A percentile compares a stretch with the other conserved stretches of the same genome.
Conservation (phyloP, 257 asterid genomes). For the Buddleja alternifolia region DNA sequence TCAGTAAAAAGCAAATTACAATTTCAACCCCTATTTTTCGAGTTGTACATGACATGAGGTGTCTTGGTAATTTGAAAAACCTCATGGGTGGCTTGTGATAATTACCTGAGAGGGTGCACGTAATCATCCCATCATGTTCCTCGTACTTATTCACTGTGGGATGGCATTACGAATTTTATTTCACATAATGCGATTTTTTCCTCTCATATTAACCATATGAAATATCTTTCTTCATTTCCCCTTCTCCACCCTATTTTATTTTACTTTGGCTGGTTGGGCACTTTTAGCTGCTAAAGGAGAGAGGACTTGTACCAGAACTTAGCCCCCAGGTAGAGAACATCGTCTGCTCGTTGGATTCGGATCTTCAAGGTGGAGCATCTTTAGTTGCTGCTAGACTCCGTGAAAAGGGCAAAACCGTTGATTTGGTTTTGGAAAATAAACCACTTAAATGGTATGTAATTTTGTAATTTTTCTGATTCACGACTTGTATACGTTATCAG, state of each 20-base stretch:
- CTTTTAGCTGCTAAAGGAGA: constrained; percentile 89
- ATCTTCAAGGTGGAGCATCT: constrained; percentile 81
- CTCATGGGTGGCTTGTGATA: too few species aligned
- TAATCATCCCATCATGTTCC: too few species aligned
- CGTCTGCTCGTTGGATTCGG: constrained; percentile 81
- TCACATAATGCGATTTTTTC: too few species aligned
- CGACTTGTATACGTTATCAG: background rate
- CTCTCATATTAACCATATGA: constrained; percentile 7
- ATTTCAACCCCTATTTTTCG: too few species aligned
- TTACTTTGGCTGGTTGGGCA: constrained; percentile 7
- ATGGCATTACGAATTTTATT: too few species aligned
- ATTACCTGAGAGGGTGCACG: too few species aligned
- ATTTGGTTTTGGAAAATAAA: constrained; percentile 87
- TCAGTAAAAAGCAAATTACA: too few species aligned
- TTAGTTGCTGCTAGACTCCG: constrained; percentile 78
- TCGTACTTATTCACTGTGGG: too few species aligned
- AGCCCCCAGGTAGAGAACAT: constrained; percentile 68
- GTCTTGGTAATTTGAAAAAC: too few species aligned
- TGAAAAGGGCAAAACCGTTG: constrained; percentile 82
- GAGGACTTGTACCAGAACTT: constrained; percentile 79
- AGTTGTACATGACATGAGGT: too few species aligned
- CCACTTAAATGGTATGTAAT: constrained; percentile 81
- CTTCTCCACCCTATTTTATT: constrained; percentile 4
- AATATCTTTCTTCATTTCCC: constrained; percentile 25
- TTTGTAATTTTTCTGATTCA: background rate